phyloP scores from a whole-genome alignment of 2,329 filamentous ascomycete species.

The Thyridium curvatum region DNA sequence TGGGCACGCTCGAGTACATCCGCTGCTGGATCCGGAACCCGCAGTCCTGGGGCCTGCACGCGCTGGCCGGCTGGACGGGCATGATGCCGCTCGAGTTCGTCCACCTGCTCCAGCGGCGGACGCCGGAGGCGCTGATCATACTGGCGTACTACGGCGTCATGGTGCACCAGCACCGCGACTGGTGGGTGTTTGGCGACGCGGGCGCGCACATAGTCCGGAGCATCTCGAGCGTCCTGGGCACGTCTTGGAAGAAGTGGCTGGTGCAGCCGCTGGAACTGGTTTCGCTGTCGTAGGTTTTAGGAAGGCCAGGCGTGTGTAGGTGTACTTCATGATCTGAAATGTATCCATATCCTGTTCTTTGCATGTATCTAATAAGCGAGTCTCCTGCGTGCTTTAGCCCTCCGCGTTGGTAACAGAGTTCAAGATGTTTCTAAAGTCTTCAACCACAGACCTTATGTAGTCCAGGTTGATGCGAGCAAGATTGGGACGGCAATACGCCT shows the following conservation, averaged over 20 bases:
- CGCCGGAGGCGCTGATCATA: constrained; percentile 30
- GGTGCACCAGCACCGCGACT: constrained; percentile 24
- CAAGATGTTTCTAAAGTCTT: too few relatives aligned
- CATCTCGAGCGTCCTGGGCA: constrained; percentile 17
- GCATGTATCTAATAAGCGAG: too few relatives aligned
- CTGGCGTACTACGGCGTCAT: constrained; percentile 36
- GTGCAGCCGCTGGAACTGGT: constrained; percentile 14
- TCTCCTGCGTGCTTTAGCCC: too few relatives aligned
- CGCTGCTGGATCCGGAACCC: too few relatives aligned
- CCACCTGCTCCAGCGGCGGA: constrained; percentile 22
- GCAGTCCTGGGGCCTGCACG: constrained; percentile 8
- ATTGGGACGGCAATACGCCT: too few relatives aligned
- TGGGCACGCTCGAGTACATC: too few relatives aligned
- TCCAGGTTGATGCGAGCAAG: too few relatives aligned
- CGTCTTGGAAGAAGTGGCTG: constrained; percentile 23
- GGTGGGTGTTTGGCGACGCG: constrained; percentile 25
- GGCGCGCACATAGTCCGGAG: constrained; percentile 20
- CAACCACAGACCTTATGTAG: too few relatives aligned
- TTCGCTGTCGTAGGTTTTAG: constrained; percentile 3
- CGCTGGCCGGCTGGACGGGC: constrained; percentile 28
- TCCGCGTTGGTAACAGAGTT: too few relatives aligned
- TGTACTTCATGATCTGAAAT: too few relatives aligned
- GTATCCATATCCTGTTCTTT: too few relatives aligned
- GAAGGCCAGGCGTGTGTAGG: not conserved
- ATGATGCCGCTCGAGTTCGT: constrained; percentile 26